phyloP scores from a whole-genome alignment of 495 filamentous ascomycete genomes.

The Aspergillus panamensis region DNA sequence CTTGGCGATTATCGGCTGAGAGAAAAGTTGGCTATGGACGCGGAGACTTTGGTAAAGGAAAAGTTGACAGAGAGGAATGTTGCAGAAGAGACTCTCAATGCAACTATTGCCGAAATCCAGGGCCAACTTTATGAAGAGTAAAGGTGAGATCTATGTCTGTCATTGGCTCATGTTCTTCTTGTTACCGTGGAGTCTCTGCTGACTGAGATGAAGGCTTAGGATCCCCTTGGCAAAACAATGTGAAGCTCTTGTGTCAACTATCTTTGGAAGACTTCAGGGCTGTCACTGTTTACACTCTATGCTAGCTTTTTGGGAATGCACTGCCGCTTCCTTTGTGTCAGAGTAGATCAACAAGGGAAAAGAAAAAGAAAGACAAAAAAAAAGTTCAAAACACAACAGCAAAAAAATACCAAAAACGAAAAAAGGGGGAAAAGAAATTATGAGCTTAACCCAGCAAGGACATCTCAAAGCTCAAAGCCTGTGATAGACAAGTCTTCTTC shows the following conservation, averaged over 20 bases:
- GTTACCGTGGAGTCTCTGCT: background rate
- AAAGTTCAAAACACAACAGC: no score
- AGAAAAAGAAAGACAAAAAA: conserved; percentile 4
- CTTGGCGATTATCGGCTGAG: conserved; percentile 14
- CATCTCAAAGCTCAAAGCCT: no score
- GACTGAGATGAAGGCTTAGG: background rate
- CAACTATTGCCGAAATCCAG: conserved; percentile 11
- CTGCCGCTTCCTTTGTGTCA: no score
- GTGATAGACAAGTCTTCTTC: no score
- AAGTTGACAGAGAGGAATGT: conserved; percentile 11
- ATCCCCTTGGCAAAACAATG: no score
- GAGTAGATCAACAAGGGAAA: conserved; percentile 5
- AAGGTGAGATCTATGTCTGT: background rate
- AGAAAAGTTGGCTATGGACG: conserved; percentile 16
- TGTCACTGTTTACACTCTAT: no score
- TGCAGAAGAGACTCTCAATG: conserved; percentile 15
- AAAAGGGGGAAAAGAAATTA: background rate
- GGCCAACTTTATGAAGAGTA: conserved; percentile 18
- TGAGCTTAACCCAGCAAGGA: background rate
- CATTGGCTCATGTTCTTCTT: background rate
- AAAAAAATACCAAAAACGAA: no score
- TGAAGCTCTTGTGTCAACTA: no score
- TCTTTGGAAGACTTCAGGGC: no score
- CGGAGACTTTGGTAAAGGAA: conserved; percentile 1
- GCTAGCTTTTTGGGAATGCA: no score